Evolutionary conservation across 2,329 filamentous ascomycete genomes (phyloP).

Genomic region (Ophiostoma ulmi): DNA sequence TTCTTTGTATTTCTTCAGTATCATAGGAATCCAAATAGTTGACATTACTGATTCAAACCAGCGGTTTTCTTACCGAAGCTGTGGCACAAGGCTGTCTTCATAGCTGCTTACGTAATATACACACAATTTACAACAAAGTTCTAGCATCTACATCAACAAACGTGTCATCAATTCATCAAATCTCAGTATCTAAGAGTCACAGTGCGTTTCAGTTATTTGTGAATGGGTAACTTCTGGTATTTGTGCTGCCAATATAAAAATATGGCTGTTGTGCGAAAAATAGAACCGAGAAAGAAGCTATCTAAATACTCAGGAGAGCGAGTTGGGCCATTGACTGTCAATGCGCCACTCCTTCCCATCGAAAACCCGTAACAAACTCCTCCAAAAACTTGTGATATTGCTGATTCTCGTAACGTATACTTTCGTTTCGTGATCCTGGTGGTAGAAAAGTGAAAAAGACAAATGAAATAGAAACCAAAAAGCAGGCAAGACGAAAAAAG

Average conservation of each 20-base stretch:
- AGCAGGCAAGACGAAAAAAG: slow-evolving; percentile 3
- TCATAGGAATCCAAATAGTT: too few species aligned
- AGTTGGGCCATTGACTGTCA: slow-evolving; percentile 40
- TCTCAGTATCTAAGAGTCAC: neutral
- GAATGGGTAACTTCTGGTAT: slow-evolving; percentile 67
- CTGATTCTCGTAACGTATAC: slow-evolving; percentile 27
- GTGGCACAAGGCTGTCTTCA: neutral
- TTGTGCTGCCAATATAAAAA: slow-evolving; percentile 31
- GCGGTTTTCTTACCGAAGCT: neutral
- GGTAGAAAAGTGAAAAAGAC: slow-evolving; percentile 19
- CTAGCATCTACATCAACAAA: neutral
- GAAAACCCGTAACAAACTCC: slow-evolving; percentile 30
- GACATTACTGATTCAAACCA: too few species aligned
- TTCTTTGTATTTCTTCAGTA: neutral
- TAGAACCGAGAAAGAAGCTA: slow-evolving; percentile 36
- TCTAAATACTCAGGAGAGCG: slow-evolving; percentile 61
- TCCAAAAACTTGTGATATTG: slow-evolving; percentile 27
- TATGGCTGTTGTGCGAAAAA: slow-evolving; percentile 31
- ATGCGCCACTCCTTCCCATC: slow-evolving; percentile 9
- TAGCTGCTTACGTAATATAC: neutral
- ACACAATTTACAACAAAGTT: too few species aligned
- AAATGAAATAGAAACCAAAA: slow-evolving; percentile 23
- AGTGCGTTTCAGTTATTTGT: slow-evolving; percentile 32
- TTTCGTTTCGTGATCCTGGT: slow-evolving; percentile 20
- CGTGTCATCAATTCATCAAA: neutral